A percentile compares a stretch with the other conserved stretches of the same genome.
phyloP scores from a whole-genome alignment of 768 basidiomycete species.

The Boletellus sp. region DNA sequence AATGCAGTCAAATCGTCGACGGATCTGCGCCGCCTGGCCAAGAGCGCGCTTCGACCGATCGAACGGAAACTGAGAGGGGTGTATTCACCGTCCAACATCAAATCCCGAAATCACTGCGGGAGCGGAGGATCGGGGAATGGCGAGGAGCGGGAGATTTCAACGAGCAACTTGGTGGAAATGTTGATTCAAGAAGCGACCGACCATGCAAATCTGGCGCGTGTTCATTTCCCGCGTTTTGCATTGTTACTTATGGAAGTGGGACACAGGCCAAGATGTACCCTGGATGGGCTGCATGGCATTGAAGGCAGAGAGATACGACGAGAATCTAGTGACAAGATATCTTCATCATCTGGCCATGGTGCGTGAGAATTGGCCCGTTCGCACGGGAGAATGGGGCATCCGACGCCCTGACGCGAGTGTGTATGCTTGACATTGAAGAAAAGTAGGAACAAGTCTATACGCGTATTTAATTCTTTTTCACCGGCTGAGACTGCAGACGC shows the following conservation, averaged over 20 bases:
- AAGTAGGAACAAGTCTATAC: conserved; percentile 14
- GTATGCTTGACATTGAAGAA: conserved; percentile 14
- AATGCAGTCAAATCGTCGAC: conserved; percentile 47
- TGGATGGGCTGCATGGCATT: conserved; percentile 87
- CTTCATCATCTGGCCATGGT: background rate
- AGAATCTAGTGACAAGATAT: background rate
- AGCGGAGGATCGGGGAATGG: conserved; percentile 17
- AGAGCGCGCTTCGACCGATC: conserved; percentile 75
- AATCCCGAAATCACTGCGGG: conserved; percentile 34
- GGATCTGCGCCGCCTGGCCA: conserved; percentile 65
- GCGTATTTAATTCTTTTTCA: conserved; percentile 21
- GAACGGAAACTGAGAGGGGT: conserved; percentile 78
- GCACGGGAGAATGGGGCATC: background rate
- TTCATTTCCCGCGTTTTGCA: background rate
- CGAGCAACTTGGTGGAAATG: conserved; percentile 85
- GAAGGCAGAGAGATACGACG: background rate
- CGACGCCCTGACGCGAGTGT: conserved; percentile 4
- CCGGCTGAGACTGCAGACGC: conserved; percentile 27
- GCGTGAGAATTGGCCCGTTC: background rate
- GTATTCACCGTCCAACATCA: conserved; percentile 47
- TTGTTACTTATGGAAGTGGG: conserved; percentile 9
- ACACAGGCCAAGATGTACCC: conserved; percentile 85
- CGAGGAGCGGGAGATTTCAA: conserved; percentile 51
- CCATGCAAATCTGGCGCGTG: conserved; percentile 59
- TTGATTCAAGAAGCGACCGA: conserved; percentile 88